Conservation (phyloP, 208 protist species). For the Leishmania aethiopica region DNA sequence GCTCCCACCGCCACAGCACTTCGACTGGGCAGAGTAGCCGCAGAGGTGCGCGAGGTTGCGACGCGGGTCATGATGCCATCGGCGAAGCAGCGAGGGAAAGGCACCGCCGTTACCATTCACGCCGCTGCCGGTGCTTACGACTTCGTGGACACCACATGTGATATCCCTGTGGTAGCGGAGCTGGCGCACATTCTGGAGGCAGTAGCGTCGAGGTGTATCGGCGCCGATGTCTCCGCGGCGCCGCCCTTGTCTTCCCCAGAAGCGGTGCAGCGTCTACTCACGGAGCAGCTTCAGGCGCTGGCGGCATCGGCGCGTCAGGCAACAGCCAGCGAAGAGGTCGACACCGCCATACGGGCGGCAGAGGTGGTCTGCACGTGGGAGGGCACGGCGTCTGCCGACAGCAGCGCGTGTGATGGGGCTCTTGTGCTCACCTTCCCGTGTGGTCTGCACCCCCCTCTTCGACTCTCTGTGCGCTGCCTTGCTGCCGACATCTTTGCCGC, state of each 20-base stretch:
- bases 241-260: neutral
- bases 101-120: neutral
- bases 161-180: neutral
- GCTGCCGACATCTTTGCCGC: conserved; percentile 18
- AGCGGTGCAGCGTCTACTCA: neutral
- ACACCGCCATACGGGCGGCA: neutral
- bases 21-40: neutral
- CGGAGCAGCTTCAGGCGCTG: neutral
- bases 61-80: conserved; percentile 3
- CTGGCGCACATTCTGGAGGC: conserved; percentile 4
- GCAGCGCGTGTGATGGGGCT: neutral
- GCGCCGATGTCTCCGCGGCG: neutral
- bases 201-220: conserved; percentile 1
- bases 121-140: neutral
- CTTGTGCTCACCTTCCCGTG: conserved; percentile 6
- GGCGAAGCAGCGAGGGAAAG: neutral
- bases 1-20: neutral
- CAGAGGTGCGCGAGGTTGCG: conserved; percentile 2
- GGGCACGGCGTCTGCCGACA: neutral
- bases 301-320: neutral
- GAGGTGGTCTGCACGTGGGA: conserved; percentile 8
- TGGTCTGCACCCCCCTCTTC: conserved; percentile 18
- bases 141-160: neutral
- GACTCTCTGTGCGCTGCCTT: conserved; percentile 20
- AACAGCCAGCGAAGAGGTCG: neutral